Percentiles rank a stretch among this genome's conserved stretches.
Conservation (phyloP, 2,329 filamentous ascomycete species). For the Whalleya microplaca region DNA sequence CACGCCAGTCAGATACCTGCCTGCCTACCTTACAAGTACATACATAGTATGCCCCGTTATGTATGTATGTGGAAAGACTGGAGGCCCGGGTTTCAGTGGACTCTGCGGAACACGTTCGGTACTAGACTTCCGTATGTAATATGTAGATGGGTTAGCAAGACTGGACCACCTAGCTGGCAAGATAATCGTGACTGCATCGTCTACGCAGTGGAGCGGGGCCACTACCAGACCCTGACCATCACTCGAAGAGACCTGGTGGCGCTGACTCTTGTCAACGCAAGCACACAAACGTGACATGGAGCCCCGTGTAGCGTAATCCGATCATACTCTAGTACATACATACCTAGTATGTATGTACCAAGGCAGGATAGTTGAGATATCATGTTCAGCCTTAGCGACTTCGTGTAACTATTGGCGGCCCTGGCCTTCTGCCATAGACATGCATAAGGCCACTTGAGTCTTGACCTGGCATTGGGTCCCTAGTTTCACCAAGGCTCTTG, state of each 20-base stretch:
- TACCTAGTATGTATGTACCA: neutral
- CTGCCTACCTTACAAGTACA: slow-evolving; percentile 12
- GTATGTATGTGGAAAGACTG: too few species aligned
- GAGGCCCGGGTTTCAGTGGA: neutral
- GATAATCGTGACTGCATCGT: slow-evolving; percentile 14
- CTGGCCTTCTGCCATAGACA: slow-evolving; percentile 1
- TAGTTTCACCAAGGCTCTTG: slow-evolving; percentile 32
- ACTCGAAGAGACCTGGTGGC: slow-evolving; percentile 9
- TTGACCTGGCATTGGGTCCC: slow-evolving; percentile 19
- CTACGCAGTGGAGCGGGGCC: neutral
- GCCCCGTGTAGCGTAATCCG: neutral
- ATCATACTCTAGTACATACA: neutral
- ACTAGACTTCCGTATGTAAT: neutral
- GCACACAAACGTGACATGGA: neutral
- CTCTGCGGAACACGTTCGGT: neutral
- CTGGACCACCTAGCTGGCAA: slow-evolving; percentile 20
- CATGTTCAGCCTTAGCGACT: slow-evolving; percentile 1
- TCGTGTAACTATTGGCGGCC: neutral
- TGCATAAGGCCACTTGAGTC: slow-evolving; percentile 19
- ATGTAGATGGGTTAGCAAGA: slow-evolving; percentile 23
- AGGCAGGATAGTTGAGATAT: neutral
- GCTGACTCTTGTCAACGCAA: neutral
- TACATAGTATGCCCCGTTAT: too few species aligned
- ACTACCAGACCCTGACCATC: slow-evolving; percentile 13
- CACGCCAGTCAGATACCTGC: slow-evolving; percentile 16